A percentile compares a stretch with the other conserved stretches of the same genome.
phyloP scores from a whole-genome alignment of 2,329 filamentous ascomycete species.

The Phialophora verrucosa region DNA sequence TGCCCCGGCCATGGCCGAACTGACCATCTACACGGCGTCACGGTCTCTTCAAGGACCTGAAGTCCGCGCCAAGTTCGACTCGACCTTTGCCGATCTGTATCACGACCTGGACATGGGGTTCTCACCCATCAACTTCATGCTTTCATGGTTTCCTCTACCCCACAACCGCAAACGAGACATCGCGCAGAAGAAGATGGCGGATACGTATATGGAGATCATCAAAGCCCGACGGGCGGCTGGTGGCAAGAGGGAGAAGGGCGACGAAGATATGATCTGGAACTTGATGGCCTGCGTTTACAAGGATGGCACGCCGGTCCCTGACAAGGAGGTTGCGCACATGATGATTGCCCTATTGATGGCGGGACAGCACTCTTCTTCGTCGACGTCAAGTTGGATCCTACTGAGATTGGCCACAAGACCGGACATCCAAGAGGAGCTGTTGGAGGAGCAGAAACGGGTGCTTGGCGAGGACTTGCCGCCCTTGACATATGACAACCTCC shows the following conservation, averaged over 20 bases:
- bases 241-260: conserved; percentile 54
- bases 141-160: conserved; percentile 78
- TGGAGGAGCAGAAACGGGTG: conserved; percentile 66
- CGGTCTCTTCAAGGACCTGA: conserved; percentile 77
- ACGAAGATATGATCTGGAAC: conserved; percentile 77
- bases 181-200: conserved; percentile 72
- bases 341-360: conserved; percentile 88
- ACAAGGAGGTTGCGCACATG: conserved; percentile 80
- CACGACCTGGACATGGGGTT: conserved; percentile 83
- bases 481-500: conserved; percentile 65
- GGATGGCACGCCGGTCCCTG: conserved; percentile 69
- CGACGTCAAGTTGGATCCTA: conserved; percentile 78
- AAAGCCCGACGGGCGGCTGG: conserved; percentile 60
- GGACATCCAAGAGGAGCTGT: conserved; percentile 71
- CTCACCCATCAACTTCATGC: conserved; percentile 79
- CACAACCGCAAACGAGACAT: conserved; percentile 74
- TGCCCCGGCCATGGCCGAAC: conserved; percentile 70
- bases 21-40: conserved; percentile 82
- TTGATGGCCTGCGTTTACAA: conserved; percentile 79
- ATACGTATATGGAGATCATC: conserved; percentile 75
- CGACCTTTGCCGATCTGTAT: conserved; percentile 74
- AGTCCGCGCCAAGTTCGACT: conserved; percentile 72
- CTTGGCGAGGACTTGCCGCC: conserved; percentile 62
- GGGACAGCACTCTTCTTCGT: conserved; percentile 79
- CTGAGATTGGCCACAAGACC: conserved; percentile 73